A percentile compares a stretch with the other conserved stretches of the same genome.
These are phyloP conservation scores for Heliosperma pusillum DNA, from an alignment of 148 eudicot genomes.

Conservation along the genomic window DNA sequence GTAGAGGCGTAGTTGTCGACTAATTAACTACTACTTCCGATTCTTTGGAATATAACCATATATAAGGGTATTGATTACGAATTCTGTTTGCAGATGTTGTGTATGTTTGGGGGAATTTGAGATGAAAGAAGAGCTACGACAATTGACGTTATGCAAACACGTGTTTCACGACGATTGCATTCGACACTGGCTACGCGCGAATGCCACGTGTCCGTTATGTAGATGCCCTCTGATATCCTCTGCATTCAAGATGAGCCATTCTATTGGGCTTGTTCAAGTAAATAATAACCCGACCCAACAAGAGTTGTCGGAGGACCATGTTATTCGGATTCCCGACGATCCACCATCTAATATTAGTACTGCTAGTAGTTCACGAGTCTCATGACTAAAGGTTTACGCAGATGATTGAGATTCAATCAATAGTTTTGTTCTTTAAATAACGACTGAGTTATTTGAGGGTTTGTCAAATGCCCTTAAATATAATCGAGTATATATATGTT, in stretches of 20 bases:
- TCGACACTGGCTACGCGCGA: constrained; percentile 62
- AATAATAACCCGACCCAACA: neutral
- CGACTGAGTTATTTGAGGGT: too few species aligned
- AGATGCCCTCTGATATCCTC: constrained; percentile 44
- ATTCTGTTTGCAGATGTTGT: constrained; percentile 56
- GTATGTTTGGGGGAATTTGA: constrained; percentile 95
- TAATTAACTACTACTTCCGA: too few species aligned
- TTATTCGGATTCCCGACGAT: constrained; percentile 16
- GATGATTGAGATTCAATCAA: too few species aligned
- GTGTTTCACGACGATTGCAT: constrained; percentile 77
- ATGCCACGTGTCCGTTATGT: constrained; percentile 88
- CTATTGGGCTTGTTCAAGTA: constrained; percentile 20
- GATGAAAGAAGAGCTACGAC: constrained; percentile 55
- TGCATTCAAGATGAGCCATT: constrained; percentile 12
- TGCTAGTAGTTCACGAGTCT: neutral
- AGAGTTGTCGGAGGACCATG: constrained; percentile 14
- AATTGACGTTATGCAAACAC: constrained; percentile 66
- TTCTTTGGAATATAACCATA: too few species aligned
- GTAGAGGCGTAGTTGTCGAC: too few species aligned
- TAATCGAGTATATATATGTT: too few species aligned
- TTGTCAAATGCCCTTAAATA: too few species aligned
- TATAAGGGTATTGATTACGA: neutral
- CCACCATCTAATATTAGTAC: constrained; percentile 1
- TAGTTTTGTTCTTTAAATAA: too few species aligned
- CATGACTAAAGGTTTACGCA: too few species aligned